These are phyloP conservation scores for Ophidiomyces ophidiicola DNA, from an alignment of 2,329 filamentous ascomycete genomes.

Conservation along the genomic window DNA sequence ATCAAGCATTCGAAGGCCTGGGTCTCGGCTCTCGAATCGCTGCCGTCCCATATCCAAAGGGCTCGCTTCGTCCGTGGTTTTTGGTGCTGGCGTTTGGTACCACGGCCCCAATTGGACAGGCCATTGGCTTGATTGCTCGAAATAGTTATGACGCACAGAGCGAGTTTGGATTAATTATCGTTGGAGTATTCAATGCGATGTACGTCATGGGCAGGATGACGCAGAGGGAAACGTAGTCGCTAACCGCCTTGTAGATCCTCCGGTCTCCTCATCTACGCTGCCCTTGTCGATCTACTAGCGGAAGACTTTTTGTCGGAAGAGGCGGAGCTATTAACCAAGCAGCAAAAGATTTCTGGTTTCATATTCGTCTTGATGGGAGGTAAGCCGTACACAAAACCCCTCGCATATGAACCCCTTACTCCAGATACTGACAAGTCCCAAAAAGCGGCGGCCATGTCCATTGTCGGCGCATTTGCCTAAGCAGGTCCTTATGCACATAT, in stretches of 20 bases:
- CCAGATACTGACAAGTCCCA: conserved; percentile 19
- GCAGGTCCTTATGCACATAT: conserved; percentile 3
- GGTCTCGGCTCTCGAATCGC: conserved; percentile 62
- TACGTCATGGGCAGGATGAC: conserved; percentile 25
- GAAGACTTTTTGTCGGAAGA: conserved; percentile 55
- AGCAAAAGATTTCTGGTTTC: conserved; percentile 45
- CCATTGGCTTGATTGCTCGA: conserved; percentile 47
- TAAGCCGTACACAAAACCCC: conserved; percentile 20
- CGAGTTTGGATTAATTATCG: conserved; percentile 51
- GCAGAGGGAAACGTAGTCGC: background rate
- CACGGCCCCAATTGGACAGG: conserved; percentile 53
- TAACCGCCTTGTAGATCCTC: conserved; percentile 36
- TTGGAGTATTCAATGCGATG: conserved; percentile 55
- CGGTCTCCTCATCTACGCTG: conserved; percentile 50
- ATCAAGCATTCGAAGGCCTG: conserved; percentile 66
- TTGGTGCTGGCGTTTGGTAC: conserved; percentile 51
- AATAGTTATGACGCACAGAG: conserved; percentile 51
- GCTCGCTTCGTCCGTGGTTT: conserved; percentile 48
- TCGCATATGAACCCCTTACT: conserved; percentile 8
- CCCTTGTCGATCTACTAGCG: conserved; percentile 51
- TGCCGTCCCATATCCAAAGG: conserved; percentile 48
- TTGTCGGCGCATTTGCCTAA: conserved; percentile 39
- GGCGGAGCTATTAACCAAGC: conserved; percentile 40
- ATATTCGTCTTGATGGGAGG: conserved; percentile 41
- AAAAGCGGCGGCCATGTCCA: conserved; percentile 33